Evolutionary conservation across 2,329 filamentous ascomycete genomes (phyloP), one percentile per base, ranked within the genome.

Genomic region (Cytospora chrysosperma): DNA sequence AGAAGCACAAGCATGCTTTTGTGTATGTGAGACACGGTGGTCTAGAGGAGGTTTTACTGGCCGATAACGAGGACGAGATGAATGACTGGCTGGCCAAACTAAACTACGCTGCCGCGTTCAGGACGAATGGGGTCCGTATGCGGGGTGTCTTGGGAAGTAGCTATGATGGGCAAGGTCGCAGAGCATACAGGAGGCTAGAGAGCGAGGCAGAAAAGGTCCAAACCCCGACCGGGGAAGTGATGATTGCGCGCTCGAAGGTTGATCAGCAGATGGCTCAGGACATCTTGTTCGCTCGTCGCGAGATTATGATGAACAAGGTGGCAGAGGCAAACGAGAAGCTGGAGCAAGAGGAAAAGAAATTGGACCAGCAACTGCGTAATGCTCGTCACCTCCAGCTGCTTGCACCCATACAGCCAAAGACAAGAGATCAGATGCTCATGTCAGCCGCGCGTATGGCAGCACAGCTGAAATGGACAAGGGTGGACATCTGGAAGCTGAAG

Each of bases 41-140:
- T 0, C 81, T 93, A 47, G 94, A 99, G 71, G 95, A 99, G 73
- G 88, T 94, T 0, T 89, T 99, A 43, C 80, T 98, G 21, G 94
- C 95, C 6, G 93, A 97, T 70, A 92, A 87, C 59, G 95, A 99
- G 70, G 81, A 86, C 1, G 95, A 99, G 70, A 88, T 96, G 83
- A 96, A 97, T 71, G 95, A 99, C 73, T 99, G 95, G 95, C 81
- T 99, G 30, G 91, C 91, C 9, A 95, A 97, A 72, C 84, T 99
- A 65, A 99, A 99, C 74, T 98, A 98, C 73, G 94, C 94, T 37
- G 93, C 95, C 10, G 92, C 95, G 0, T 98, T 98, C 75, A 86
- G 92, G 69, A 96, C 93, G 0, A 92, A 93, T 7, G 93, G 94
- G 15, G 92, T 98, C 7, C 86, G 92, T 51, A 96, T 97, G 82